A percentile compares a stretch with the other conserved stretches of the same genome.
Evolutionary conservation across 2,329 filamentous ascomycete genomes (phyloP).

Genomic region (Botrytis squamosa): DNA sequence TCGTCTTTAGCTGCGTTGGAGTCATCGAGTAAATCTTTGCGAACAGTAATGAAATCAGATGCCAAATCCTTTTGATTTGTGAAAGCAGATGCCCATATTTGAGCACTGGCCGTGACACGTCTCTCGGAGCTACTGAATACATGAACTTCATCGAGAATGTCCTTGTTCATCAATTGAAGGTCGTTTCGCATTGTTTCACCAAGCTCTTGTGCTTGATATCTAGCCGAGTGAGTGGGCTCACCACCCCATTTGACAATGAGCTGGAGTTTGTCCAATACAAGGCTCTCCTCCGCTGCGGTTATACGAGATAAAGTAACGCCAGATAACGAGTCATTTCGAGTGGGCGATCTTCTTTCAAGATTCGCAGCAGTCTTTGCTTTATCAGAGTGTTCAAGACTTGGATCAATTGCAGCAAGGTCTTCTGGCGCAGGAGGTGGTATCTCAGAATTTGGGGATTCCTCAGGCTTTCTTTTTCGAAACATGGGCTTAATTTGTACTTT

Average conservation of each 20-base stretch:
- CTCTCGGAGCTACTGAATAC: slow-evolving; percentile 96
- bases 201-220: slow-evolving; percentile 93
- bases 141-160: slow-evolving; percentile 86
- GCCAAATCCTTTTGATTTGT: slow-evolving; percentile 81
- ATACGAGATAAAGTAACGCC: slow-evolving; percentile 92
- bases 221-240: slow-evolving; percentile 93
- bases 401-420: not conserved
- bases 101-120: slow-evolving; percentile 90
- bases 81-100: slow-evolving; percentile 92
- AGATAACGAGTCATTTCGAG: slow-evolving; percentile 79
- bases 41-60: slow-evolving; percentile 81
- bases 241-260: slow-evolving; percentile 99
- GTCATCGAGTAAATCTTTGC: slow-evolving; percentile 93
- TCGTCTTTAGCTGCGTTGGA: slow-evolving; percentile 98
- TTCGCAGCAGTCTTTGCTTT: slow-evolving; percentile 24
- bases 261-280: slow-evolving; percentile 93
- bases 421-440: slow-evolving; percentile 4
- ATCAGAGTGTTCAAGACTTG: slow-evolving; percentile 11
- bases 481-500: slow-evolving; percentile 99
- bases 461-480: slow-evolving; percentile 84
- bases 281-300: slow-evolving; percentile 86
- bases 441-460: slow-evolving; percentile 44
- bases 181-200: slow-evolving; percentile 96
- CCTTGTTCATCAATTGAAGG: slow-evolving; percentile 85
- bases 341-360: slow-evolving; percentile 48